phyloP scores from a whole-genome alignment of 2,329 filamentous ascomycete genomes.

The Hypomyces rosellus region DNA sequence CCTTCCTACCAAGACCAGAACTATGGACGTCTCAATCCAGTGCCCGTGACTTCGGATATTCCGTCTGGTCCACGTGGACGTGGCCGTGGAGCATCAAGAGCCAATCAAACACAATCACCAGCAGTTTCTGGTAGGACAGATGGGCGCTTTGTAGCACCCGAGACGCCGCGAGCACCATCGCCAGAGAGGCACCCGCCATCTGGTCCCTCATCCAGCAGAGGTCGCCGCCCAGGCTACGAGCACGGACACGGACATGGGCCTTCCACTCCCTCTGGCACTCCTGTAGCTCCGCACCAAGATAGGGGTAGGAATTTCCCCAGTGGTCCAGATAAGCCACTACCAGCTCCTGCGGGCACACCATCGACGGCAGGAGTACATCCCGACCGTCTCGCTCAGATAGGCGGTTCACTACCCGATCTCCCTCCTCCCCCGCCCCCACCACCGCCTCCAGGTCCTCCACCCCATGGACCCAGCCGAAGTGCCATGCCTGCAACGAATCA shows the following conservation, averaged over 20 bases:
- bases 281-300: slow-evolving; percentile 32
- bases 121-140: slow-evolving; percentile 36
- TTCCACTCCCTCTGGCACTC: slow-evolving; percentile 22
- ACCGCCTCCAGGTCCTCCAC: slow-evolving; percentile 26
- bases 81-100: slow-evolving; percentile 37
- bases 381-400: slow-evolving; percentile 44
- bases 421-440: slow-evolving; percentile 21
- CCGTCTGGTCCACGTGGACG: slow-evolving; percentile 52
- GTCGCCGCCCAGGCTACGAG: slow-evolving; percentile 40
- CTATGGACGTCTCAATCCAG: slow-evolving; percentile 55
- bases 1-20: slow-evolving; percentile 53
- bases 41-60: slow-evolving; percentile 39
- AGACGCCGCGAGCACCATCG: slow-evolving; percentile 36
- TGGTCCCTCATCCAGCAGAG: slow-evolving; percentile 45
- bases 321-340: slow-evolving; percentile 18
- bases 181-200: slow-evolving; percentile 49
- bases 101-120: slow-evolving; percentile 28
- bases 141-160: slow-evolving; percentile 33
- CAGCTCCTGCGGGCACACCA: slow-evolving; percentile 20
- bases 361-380: slow-evolving; percentile 38
- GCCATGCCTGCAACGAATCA: slow-evolving; percentile 25
- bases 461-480: slow-evolving; percentile 24
- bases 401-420: slow-evolving; percentile 16
- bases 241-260: slow-evolving; percentile 21
- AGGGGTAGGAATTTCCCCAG: slow-evolving; percentile 34